phyloP scores from a whole-genome alignment of 768 basidiomycete genomes.

The Cyathus striatus region DNA sequence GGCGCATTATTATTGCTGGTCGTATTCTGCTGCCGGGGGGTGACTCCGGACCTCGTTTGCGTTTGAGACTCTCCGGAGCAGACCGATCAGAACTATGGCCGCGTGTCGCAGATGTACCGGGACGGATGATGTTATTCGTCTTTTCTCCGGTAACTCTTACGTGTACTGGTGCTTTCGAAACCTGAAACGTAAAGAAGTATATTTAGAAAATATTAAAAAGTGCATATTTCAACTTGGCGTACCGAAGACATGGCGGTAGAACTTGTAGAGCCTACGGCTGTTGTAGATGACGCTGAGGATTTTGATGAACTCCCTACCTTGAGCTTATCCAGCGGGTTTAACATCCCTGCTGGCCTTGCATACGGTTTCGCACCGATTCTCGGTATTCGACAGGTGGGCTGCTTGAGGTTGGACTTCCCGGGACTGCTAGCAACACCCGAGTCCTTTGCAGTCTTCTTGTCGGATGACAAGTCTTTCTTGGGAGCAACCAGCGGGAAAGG shows the following conservation, averaged over 20 bases:
- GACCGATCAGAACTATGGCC: too few species aligned
- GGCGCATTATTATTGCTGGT: slow-evolving; percentile 19
- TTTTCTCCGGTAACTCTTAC: too few species aligned
- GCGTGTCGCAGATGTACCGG: too few species aligned
- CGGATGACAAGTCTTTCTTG: slow-evolving; percentile 8
- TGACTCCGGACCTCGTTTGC: slow-evolving; percentile 32
- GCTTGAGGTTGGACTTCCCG: slow-evolving; percentile 42
- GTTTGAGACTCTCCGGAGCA: slow-evolving; percentile 25
- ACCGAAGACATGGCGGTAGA: too few species aligned
- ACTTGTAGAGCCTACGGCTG: too few species aligned
- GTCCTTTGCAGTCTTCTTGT: slow-evolving; percentile 4
- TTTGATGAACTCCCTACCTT: too few species aligned
- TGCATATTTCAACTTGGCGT: too few species aligned
- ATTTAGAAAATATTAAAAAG: too few species aligned
- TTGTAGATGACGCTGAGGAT: too few species aligned
- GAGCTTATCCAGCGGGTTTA: too few species aligned
- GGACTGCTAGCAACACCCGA: slow-evolving; percentile 9
- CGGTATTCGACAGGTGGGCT: slow-evolving; percentile 55
- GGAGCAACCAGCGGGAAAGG: slow-evolving; percentile 30
- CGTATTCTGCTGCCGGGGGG: slow-evolving; percentile 20
- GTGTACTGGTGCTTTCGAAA: too few species aligned
- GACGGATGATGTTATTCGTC: not conserved
- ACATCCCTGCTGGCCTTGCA: slow-evolving; percentile 29
- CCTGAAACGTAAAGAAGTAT: too few species aligned
- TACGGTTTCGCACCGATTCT: slow-evolving; percentile 59